phyloP scores from a whole-genome alignment of 192 early-diverging fungal genomes.

The Coemansia sp. region DNA sequence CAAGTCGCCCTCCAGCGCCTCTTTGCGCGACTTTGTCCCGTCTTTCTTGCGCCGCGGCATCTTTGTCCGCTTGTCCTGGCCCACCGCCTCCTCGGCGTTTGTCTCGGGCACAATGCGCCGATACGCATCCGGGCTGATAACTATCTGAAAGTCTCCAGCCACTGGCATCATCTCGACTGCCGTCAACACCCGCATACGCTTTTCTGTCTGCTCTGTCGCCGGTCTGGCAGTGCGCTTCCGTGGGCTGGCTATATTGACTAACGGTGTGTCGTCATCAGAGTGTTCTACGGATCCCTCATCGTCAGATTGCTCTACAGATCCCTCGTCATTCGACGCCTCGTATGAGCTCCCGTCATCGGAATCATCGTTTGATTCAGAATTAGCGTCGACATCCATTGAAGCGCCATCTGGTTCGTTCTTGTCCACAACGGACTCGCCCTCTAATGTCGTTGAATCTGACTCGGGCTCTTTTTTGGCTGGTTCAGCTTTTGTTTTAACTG shows the following conservation, averaged over 20 bases:
- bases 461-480: background rate
- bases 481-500: background rate
- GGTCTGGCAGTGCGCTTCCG: background rate
- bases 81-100: background rate
- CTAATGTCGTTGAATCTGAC: background rate
- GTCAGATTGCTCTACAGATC: background rate
- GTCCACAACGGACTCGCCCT: background rate
- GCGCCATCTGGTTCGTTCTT: no score
- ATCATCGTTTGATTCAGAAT: no score
- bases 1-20: slow-evolving; percentile 32
- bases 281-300: background rate
- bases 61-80: background rate
- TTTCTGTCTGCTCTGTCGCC: background rate
- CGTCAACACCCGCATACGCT: slow-evolving; percentile 6
- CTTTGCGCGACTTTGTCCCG: slow-evolving; percentile 15
- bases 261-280: background rate
- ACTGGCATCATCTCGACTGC: slow-evolving; percentile 40
- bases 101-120: background rate
- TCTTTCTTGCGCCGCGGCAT: slow-evolving; percentile 15
- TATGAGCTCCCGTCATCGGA: background rate
- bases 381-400: no score
- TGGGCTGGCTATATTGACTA: no score
- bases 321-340: background rate
- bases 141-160: slow-evolving; percentile 34
- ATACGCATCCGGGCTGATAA: slow-evolving; percentile 11